Conservation (phyloP, 805 yeast species). For the Blastobotrys muscicola region DNA sequence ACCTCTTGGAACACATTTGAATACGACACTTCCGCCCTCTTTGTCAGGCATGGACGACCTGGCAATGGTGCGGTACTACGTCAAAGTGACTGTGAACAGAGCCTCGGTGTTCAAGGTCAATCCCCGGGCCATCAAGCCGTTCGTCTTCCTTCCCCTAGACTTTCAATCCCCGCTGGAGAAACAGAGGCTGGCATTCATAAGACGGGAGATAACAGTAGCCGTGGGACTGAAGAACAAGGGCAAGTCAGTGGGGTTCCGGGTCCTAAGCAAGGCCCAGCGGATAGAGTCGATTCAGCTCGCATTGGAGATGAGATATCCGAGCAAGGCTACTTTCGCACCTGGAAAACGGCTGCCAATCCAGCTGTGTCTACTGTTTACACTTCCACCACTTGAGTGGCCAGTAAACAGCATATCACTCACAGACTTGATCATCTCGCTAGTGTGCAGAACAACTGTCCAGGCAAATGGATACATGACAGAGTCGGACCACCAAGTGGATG, state of each 20-base stretch:
- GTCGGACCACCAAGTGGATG: constrained; percentile 2
- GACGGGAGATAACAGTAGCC: constrained; percentile 23
- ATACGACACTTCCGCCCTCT: constrained; percentile 25
- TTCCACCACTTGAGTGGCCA: constrained; percentile 8
- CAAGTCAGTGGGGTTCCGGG: constrained; percentile 12
- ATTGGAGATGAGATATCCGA: constrained; percentile 5
- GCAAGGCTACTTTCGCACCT: constrained; percentile 35
- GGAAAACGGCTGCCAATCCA: constrained; percentile 24
- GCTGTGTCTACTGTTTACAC: constrained; percentile 13
- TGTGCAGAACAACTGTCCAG: constrained; percentile 21
- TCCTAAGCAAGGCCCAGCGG: background rate
- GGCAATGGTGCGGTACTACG: constrained; percentile 37
- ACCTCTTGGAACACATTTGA: background rate
- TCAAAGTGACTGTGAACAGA: constrained; percentile 52
- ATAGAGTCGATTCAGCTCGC: too few relatives aligned
- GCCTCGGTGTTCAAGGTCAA: constrained; percentile 41
- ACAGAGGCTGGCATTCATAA: constrained; percentile 32
- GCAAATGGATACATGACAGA: constrained; percentile 21
- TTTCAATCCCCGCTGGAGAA: constrained; percentile 8
- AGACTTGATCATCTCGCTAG: constrained; percentile 28
- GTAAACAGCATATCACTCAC: constrained; percentile 30
- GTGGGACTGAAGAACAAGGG: constrained; percentile 9
- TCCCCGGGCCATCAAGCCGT: constrained; percentile 39
- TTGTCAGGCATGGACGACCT: constrained; percentile 18
- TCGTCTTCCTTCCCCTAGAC: constrained; percentile 41